Evolutionary conservation across 306 rosid species (phyloP).

Genomic region (Senna siamea): DNA sequence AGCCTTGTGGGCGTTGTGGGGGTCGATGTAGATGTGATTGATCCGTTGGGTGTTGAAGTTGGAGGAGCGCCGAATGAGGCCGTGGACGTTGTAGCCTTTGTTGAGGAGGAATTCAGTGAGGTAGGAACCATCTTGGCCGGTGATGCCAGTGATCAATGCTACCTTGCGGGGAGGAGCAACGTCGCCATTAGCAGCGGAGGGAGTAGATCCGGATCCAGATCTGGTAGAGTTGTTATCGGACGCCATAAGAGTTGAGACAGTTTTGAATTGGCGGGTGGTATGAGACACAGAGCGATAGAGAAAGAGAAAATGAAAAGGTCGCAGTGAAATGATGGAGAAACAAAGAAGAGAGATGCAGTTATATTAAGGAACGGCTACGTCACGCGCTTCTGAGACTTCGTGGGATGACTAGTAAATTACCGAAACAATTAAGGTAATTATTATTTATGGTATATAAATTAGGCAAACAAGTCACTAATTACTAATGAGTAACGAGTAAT

Average conservation of each 20-base stretch:
- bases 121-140: conserved; percentile 98
- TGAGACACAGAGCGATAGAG: not conserved
- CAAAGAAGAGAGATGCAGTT: not conserved
- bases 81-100: conserved; percentile 92
- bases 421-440: no score
- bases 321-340: not conserved
- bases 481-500: no score
- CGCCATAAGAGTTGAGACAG: conserved; percentile 54
- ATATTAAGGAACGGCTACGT: not conserved
- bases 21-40: conserved; percentile 98
- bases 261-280: conserved; percentile 8
- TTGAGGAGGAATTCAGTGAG: conserved; percentile 86
- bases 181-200: conserved; percentile 49
- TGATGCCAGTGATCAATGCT: conserved; percentile 91
- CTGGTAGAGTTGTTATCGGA: conserved; percentile 46
- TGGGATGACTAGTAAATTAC: no score
- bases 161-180: conserved; percentile 47
- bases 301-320: not conserved
- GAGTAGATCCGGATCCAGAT: conserved; percentile 57
- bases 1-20: conserved; percentile 96
- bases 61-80: conserved; percentile 92
- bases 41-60: conserved; percentile 96
- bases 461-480: no score
- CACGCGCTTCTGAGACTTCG: conserved; percentile 19
- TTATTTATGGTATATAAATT: no score